phyloP scores from a whole-genome alignment of 495 filamentous ascomycete genomes.

The Talaromyces trachyspermus region DNA sequence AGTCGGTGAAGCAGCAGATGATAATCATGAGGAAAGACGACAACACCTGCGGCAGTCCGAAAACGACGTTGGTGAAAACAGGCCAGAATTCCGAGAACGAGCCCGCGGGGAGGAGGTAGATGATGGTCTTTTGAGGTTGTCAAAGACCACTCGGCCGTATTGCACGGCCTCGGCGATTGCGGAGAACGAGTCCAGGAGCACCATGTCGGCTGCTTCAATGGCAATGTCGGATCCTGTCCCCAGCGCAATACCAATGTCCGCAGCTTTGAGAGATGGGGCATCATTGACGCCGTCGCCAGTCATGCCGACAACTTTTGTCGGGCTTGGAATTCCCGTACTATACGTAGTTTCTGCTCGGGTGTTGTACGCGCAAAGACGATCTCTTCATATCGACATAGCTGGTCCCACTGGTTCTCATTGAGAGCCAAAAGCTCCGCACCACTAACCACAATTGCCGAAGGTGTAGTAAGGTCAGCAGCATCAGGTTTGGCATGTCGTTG shows the following conservation, averaged over 20 bases:
- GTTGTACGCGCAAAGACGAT: slow-evolving; percentile 68
- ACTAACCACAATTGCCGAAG: slow-evolving; percentile 19
- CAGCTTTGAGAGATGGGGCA: slow-evolving; percentile 55
- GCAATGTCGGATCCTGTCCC: slow-evolving; percentile 52
- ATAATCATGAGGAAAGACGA: slow-evolving; percentile 67
- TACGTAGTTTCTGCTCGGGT: slow-evolving; percentile 68
- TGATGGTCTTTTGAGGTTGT: slow-evolving; percentile 56
- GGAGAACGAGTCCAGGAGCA: slow-evolving; percentile 65
- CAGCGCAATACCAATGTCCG: slow-evolving; percentile 63
- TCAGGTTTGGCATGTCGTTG: neutral
- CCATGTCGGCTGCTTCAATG: slow-evolving; percentile 81
- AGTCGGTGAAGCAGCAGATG: slow-evolving; percentile 61
- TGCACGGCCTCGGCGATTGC: slow-evolving; percentile 62
- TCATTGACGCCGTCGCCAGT: slow-evolving; percentile 68
- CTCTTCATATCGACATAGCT: slow-evolving; percentile 49
- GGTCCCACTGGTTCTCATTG: slow-evolving; percentile 50
- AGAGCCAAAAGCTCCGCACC: slow-evolving; percentile 55
- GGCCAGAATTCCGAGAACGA: slow-evolving; percentile 71
- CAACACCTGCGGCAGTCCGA: slow-evolving; percentile 61
- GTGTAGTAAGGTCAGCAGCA: neutral
- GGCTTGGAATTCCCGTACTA: slow-evolving; percentile 58
- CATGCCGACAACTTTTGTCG: slow-evolving; percentile 65
- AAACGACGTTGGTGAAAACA: slow-evolving; percentile 61
- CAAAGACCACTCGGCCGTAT: slow-evolving; percentile 47
- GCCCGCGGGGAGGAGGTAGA: slow-evolving; percentile 57